Base-by-base conservation (phyloP, 306 rosid genomes). In the Castanea sativa region DNA sequence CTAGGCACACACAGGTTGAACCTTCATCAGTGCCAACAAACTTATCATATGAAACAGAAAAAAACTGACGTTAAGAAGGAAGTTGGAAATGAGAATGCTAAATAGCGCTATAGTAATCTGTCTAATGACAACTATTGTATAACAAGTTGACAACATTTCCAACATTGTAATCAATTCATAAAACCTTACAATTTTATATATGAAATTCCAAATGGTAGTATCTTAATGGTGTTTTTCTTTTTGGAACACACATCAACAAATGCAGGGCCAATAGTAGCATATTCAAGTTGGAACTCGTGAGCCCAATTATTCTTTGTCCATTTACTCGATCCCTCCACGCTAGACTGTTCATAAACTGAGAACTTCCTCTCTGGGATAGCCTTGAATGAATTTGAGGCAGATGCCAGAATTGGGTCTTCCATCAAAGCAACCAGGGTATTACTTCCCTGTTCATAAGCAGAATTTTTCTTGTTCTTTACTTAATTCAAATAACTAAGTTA, bases 11-110 rank as follows among this genome's bases (percentile, higher is more conserved):
- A 57, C 98, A 94, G 2, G 97, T 94, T 35, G 98, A 92, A 81
- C 97, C 98, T 90, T 94, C 98, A 83, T 94, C 97, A 30, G 97
- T 92, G 87, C 97, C 98, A 83, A 88, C 88, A 87, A 78, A 87
- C 97, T 94, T 76, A 84, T 19, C 69, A 76, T 16, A 18, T 27
- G 29, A 38, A 61, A 20, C 55, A 61, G 78, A 71, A 69, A 14
- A 67, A 71, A 55, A 33, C 16, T 18, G 6, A 76, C 43, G 43
- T 79, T 16, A 77, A 60, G 59, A 23, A 32, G 56, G 15, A 6
- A 14, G 65, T 13, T 21, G 45, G 23, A 77, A 74, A 52, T 29
- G 61, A 7, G 35, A 43, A 71, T 57, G 71, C 30, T 58, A 61
- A 61, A 20, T 73, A 45, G 64, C 51, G 68, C 55, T 69, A 71